These are phyloP conservation scores for Nakazawaea anatomiae DNA, from an alignment of 805 yeast genomes.

Conservation along the genomic window DNA sequence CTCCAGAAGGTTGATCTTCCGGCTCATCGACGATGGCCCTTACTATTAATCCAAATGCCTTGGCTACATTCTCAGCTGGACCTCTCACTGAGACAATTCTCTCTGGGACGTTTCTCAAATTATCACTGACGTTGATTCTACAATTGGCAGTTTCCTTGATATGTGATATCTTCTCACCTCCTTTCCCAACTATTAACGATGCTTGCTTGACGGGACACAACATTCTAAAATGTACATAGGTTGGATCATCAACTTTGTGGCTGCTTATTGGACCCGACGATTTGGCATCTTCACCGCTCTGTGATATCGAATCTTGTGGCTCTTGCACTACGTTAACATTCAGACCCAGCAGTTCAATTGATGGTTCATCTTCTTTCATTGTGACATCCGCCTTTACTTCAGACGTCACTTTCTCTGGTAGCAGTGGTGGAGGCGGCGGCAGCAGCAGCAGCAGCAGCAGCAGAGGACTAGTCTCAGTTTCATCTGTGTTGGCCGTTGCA, in stretches of 20 bases:
- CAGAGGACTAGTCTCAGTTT: background rate
- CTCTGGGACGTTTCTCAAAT: conserved; percentile 64
- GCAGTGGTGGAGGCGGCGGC: background rate
- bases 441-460: background rate
- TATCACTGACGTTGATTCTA: conserved; percentile 66
- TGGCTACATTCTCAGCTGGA: conserved; percentile 69
- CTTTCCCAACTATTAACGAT: conserved; percentile 67
- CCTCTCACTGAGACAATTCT: conserved; percentile 73
- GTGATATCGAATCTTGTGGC: background rate
- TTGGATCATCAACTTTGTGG: conserved; percentile 46
- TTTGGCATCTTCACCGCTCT: conserved; percentile 1
- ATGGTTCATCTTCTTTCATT: background rate
- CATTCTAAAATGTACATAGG: conserved; percentile 66
- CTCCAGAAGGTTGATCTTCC: conserved; percentile 53
- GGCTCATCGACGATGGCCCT: conserved; percentile 65
- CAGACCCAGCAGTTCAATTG: background rate
- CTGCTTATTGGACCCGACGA: conserved; percentile 26
- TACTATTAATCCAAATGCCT: conserved; percentile 71
- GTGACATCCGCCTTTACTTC: conserved; percentile 8
- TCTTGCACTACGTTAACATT: background rate
- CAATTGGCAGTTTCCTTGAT: conserved; percentile 60
- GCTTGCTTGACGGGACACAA: conserved; percentile 73
- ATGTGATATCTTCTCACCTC: conserved; percentile 67
- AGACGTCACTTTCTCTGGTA: background rate
- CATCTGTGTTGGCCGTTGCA: conserved; percentile 36